phyloP scores from a whole-genome alignment of 2,329 filamentous ascomycete genomes.

The Pseudonectria foliicola region DNA sequence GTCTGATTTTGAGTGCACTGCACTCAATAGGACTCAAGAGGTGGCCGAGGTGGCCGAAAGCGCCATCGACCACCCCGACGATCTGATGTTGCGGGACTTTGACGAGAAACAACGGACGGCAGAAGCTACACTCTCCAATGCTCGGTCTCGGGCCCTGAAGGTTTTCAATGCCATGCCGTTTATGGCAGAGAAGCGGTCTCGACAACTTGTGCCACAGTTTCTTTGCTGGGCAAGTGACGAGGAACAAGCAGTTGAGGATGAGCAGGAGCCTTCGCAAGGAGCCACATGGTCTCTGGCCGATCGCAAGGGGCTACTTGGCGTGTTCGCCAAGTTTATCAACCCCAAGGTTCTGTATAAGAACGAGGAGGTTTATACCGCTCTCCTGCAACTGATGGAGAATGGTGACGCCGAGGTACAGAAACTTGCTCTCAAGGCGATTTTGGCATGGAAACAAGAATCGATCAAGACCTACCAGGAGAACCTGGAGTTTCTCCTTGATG shows the following conservation, averaged over 20 bases:
- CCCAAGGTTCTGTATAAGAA: slow-evolving; percentile 76
- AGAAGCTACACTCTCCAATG: slow-evolving; percentile 43
- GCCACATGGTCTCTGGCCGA: slow-evolving; percentile 67
- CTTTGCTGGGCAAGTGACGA: slow-evolving; percentile 66
- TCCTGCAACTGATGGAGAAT: slow-evolving; percentile 72
- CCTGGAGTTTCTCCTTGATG: slow-evolving; percentile 79
- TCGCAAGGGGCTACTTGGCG: slow-evolving; percentile 70
- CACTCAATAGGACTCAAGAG: slow-evolving; percentile 54
- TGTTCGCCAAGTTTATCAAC: slow-evolving; percentile 83
- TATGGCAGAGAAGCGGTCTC: slow-evolving; percentile 79
- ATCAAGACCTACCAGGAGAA: slow-evolving; percentile 78
- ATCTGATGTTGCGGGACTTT: slow-evolving; percentile 57
- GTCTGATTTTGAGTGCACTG: slow-evolving; percentile 81
- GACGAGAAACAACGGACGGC: slow-evolving; percentile 53
- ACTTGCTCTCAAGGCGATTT: slow-evolving; percentile 71
- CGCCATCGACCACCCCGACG: slow-evolving; percentile 44
- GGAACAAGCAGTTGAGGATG: slow-evolving; percentile 32
- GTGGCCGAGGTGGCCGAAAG: slow-evolving; percentile 45
- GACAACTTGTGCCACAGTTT: slow-evolving; percentile 77
- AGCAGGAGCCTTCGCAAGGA: slow-evolving; percentile 26
- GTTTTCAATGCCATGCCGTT: slow-evolving; percentile 66
- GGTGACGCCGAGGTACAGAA: slow-evolving; percentile 89
- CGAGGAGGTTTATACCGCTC: slow-evolving; percentile 65
- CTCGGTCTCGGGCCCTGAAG: slow-evolving; percentile 71
- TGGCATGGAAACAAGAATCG: slow-evolving; percentile 79